Evolutionary conservation across 768 basidiomycete genomes (phyloP).

Genomic region (Vishniacozyma victoriae): DNA sequence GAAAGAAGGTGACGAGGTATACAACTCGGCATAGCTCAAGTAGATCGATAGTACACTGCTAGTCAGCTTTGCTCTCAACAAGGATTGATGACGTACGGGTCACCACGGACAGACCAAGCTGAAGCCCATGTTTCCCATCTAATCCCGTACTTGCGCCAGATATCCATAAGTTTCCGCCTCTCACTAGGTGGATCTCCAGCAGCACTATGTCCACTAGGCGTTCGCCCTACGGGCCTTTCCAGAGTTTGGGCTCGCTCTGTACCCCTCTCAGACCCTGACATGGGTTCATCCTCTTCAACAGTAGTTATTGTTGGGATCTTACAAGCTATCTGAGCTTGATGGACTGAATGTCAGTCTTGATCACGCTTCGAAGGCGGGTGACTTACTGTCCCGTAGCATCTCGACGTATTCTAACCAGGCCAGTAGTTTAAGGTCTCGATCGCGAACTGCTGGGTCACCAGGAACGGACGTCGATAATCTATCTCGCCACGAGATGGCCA

Average conservation of each 20-base stretch:
- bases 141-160: conserved; percentile 21
- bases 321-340: no score
- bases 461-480: conserved; percentile 1
- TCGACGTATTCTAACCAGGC: conserved; percentile 45
- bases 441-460: conserved; percentile 29
- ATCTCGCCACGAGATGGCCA: conserved; percentile 27
- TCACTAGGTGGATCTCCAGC: conserved; percentile 9
- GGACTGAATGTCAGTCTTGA: no score
- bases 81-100: neutral
- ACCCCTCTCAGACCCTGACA: no score
- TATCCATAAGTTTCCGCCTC: conserved; percentile 11
- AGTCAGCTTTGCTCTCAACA: neutral
- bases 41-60: conserved; percentile 37
- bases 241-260: no score
- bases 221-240: neutral
- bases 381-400: conserved; percentile 33
- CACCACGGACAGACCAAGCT: neutral
- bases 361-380: no score
- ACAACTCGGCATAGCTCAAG: conserved; percentile 40
- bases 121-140: conserved; percentile 28
- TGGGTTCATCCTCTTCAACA: no score
- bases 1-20: conserved; percentile 33
- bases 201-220: neutral
- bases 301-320: no score
- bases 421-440: conserved; percentile 40